These are phyloP conservation scores for Fusarium vanettenii DNA, from an alignment of 2,329 filamentous ascomycete genomes.

Conservation along the genomic window DNA sequence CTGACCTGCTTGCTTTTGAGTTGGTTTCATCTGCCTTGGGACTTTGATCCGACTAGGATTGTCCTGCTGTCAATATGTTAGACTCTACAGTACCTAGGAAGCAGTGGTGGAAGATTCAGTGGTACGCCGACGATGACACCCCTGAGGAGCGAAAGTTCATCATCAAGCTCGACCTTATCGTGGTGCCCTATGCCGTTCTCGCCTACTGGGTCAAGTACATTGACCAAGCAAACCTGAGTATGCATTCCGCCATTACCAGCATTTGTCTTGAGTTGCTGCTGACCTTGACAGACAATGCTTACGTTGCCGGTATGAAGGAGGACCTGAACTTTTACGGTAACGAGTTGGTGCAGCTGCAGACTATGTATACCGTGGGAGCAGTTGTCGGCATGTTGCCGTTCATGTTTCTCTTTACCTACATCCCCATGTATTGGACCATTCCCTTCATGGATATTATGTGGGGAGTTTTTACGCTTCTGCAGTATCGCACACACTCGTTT, in stretches of 20 bases:
- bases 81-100: neutral
- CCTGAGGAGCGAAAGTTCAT: constrained; percentile 9
- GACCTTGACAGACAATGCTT: neutral
- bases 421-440: constrained; percentile 61
- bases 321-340: neutral
- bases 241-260: constrained; percentile 46
- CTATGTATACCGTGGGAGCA: neutral
- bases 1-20: neutral
- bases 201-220: constrained; percentile 40
- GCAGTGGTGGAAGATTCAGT: neutral
- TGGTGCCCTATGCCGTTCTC: constrained; percentile 42
- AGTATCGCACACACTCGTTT: constrained; percentile 60
- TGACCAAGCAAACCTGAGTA: constrained; percentile 36
- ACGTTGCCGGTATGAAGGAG: neutral
- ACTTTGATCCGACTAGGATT: neutral
- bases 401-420: constrained; percentile 52
- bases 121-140: neutral
- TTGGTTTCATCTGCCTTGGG: too few relatives aligned
- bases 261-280: neutral
- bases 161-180: constrained; percentile 65
- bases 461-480: constrained; percentile 68
- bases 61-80: neutral
- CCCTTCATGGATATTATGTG: constrained; percentile 63
- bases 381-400: neutral
- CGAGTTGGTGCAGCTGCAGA: neutral